These are phyloP conservation scores for Boletus sensibilis DNA, from an alignment of 768 basidiomycete genomes.

Conservation along the genomic window DNA sequence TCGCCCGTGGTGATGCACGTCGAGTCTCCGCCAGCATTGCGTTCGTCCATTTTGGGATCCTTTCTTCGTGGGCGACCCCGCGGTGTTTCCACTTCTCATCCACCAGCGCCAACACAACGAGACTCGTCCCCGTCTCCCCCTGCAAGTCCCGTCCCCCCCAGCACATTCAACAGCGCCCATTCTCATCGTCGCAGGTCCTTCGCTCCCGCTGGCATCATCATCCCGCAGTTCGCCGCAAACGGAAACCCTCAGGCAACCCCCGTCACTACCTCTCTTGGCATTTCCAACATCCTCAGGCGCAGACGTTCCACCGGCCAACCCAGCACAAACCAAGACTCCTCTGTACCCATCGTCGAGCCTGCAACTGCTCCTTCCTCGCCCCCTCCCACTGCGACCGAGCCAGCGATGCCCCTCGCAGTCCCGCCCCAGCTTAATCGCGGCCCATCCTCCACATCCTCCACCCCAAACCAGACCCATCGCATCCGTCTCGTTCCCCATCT, in stretches of 20 bases:
- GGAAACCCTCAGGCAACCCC: constrained; percentile 25
- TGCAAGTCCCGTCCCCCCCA: constrained; percentile 38
- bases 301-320: constrained; percentile 63
- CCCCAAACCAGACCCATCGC: constrained; percentile 50
- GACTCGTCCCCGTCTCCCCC: constrained; percentile 46
- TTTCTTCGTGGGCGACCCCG: constrained; percentile 70
- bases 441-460: constrained; percentile 15
- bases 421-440: constrained; percentile 22
- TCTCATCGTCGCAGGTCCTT: constrained; percentile 41
- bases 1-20: constrained; percentile 12
- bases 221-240: constrained; percentile 36
- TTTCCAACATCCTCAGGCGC: constrained; percentile 64
- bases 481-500: constrained; percentile 95
- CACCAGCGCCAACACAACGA: constrained; percentile 18
- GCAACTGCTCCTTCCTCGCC: constrained; percentile 13
- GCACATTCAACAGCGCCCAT: constrained; percentile 14
- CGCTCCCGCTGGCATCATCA: constrained; percentile 36
- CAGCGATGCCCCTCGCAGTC: constrained; percentile 22
- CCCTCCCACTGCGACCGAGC: constrained; percentile 11
- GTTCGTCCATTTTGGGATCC: constrained; percentile 66
- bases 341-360: constrained; percentile 1
- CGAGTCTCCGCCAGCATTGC: constrained; percentile 37
- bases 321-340: constrained; percentile 25
- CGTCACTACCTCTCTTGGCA: constrained; percentile 37
- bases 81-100: constrained; percentile 62